Conservation (phyloP, 2,329 filamentous ascomycete genomes). For the Ascochyta lentis region DNA sequence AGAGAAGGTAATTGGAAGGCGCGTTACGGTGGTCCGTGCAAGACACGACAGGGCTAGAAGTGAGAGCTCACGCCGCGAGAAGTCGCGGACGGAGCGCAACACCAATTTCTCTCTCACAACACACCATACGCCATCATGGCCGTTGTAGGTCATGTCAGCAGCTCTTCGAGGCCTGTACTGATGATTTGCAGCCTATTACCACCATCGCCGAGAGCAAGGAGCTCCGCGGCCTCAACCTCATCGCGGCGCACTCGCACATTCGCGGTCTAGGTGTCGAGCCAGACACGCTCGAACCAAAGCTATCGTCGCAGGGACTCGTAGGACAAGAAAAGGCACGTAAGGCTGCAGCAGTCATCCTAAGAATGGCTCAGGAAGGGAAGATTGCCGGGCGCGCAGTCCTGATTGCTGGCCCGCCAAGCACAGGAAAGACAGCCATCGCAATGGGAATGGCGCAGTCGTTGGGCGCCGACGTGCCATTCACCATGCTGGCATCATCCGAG, state of each 20-base stretch:
- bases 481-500: slow-evolving; percentile 91
- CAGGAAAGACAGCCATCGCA: slow-evolving; percentile 96
- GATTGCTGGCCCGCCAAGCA: slow-evolving; percentile 94
- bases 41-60: slow-evolving; percentile 3
- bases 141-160: slow-evolving; percentile 31
- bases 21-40: slow-evolving; percentile 1
- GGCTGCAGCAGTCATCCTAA: slow-evolving; percentile 91
- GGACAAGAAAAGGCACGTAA: slow-evolving; percentile 97
- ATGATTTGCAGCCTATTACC: slow-evolving; percentile 59
- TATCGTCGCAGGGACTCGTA: slow-evolving; percentile 88
- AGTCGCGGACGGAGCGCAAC: slow-evolving; percentile 14
- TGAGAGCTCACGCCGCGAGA: slow-evolving; percentile 12
- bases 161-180: slow-evolving; percentile 9
- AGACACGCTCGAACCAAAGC: slow-evolving; percentile 86
- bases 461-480: slow-evolving; percentile 93
- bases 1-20: slow-evolving; percentile 11
- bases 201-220: slow-evolving; percentile 96
- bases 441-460: slow-evolving; percentile 99
- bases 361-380: slow-evolving; percentile 99
- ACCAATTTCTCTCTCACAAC: slow-evolving; percentile 1
- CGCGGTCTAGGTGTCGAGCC: slow-evolving; percentile 91
- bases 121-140: slow-evolving; percentile 36
- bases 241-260: slow-evolving; percentile 98
- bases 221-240: slow-evolving; percentile 94
- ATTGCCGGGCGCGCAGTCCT: slow-evolving; percentile 94